Evolutionary conservation across 176 grass and related monocot genomes (phyloP).

Genomic region (Carex kokanica): DNA sequence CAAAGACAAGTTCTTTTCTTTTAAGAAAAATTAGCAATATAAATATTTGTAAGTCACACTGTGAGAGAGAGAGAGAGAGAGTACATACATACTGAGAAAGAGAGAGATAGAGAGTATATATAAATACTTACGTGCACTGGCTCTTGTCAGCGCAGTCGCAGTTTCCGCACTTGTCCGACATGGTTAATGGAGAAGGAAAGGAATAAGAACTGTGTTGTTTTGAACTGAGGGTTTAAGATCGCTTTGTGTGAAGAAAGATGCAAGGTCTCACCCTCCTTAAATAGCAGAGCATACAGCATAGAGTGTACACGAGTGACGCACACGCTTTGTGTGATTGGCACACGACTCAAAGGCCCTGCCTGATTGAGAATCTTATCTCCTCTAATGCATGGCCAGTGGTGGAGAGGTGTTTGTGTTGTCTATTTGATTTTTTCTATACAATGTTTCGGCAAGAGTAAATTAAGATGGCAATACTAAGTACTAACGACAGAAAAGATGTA

Average conservation of each 20-base stretch:
- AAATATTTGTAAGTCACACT: no score
- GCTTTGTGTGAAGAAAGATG: constrained; percentile 21
- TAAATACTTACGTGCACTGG: constrained; percentile 57
- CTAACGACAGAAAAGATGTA: no score
- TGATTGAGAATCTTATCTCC: constrained; percentile 7
- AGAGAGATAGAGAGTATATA: background rate
- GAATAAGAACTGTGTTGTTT: constrained; percentile 3
- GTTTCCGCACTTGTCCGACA: constrained; percentile 80
- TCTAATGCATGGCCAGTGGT: background rate
- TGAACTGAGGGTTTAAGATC: background rate
- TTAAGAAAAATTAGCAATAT: no score
- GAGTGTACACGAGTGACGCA: background rate
- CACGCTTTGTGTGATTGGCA: constrained; percentile 21
- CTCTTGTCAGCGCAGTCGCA: constrained; percentile 88
- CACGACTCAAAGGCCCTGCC: background rate
- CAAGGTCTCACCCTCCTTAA: background rate
- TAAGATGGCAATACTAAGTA: no score
- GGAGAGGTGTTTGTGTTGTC: background rate
- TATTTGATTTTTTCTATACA: background rate
- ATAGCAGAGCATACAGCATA: background rate
- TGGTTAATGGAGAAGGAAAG: constrained; percentile 13
- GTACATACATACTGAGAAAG: no score
- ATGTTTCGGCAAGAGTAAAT: background rate
- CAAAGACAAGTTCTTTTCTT: no score
- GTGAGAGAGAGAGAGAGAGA: no score